Percentiles rank a stretch among this genome's conserved stretches.
Conservation (phyloP, 257 asterid genomes). For the Penstemon eatonii region DNA sequence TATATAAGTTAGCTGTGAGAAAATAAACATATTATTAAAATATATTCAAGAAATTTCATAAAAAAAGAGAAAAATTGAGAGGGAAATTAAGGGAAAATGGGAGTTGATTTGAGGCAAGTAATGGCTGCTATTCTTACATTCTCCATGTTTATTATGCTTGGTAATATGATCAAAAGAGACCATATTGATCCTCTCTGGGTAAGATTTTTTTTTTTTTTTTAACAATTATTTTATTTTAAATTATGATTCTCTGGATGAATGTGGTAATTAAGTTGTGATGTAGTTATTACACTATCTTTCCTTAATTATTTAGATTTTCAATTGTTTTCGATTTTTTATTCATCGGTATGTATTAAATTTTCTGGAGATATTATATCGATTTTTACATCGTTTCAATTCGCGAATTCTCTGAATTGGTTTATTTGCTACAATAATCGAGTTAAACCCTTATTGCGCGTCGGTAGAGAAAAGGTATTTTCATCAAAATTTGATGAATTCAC, state of each 20-base stretch:
- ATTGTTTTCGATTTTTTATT: no score
- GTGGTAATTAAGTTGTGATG: no score
- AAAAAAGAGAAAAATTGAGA: not conserved
- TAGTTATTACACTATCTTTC: no score
- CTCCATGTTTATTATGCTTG: constrained; percentile 60
- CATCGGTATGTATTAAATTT: no score
- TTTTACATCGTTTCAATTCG: no score
- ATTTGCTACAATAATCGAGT: no score
- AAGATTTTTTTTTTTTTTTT: not conserved
- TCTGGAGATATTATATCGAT: no score
- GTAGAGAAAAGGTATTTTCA: no score
- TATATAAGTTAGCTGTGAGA: not conserved
- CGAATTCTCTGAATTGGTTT: no score
- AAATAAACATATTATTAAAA: not conserved
- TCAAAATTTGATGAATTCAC: no score
- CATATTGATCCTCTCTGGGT: constrained; percentile 61
- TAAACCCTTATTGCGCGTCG: no score
- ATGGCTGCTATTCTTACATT: constrained; percentile 60
- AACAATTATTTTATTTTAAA: not conserved
- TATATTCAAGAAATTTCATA: not conserved
- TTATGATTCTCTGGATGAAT: not conserved
- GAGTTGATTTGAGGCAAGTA: constrained; percentile 52
- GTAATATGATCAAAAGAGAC: constrained; percentile 54
- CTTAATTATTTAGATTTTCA: no score
- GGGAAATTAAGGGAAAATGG: constrained; percentile 23